Evolutionary conservation across 1,284 basidiomycete species (phyloP).

Genomic region (Sanguinoderma infundibulare): DNA sequence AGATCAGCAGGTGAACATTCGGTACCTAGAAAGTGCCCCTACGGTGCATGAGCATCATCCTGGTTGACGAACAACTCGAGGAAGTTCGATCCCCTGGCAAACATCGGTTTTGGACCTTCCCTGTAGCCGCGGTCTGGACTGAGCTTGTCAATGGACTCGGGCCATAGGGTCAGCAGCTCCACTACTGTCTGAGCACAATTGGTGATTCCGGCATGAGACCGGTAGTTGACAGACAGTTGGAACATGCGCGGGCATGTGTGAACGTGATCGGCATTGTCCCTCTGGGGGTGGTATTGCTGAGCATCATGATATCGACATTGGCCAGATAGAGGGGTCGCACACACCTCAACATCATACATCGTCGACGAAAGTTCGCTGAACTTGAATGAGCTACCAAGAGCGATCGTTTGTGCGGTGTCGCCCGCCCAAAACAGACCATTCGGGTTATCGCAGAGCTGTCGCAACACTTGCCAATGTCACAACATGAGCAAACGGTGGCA

Average conservation of each 20-base stretch:
- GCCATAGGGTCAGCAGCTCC: slow-evolving; percentile 68
- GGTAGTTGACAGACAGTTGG: slow-evolving; percentile 67
- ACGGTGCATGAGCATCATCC: slow-evolving; percentile 56
- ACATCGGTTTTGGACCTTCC: slow-evolving; percentile 61
- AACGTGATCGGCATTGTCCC: background rate
- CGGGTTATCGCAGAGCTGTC: slow-evolving; percentile 62
- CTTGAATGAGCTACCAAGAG: slow-evolving; percentile 69
- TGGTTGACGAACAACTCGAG: slow-evolving; percentile 56
- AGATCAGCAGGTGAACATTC: background rate
- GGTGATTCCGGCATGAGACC: slow-evolving; percentile 72
- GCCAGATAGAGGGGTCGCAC: no score
- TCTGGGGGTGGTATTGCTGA: no score
- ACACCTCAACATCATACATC: slow-evolving; percentile 65
- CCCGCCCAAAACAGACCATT: slow-evolving; percentile 80
- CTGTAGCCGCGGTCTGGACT: slow-evolving; percentile 60
- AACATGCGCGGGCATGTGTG: slow-evolving; percentile 49
- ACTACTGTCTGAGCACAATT: slow-evolving; percentile 67
- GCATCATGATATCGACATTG: background rate
- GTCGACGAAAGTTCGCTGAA: slow-evolving; percentile 76
- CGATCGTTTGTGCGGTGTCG: slow-evolving; percentile 82
- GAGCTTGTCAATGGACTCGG: slow-evolving; percentile 65
- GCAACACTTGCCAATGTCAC: no score
- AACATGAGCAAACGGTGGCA: no score
- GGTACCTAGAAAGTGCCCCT: slow-evolving; percentile 10
- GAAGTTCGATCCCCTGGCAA: slow-evolving; percentile 44